These are phyloP conservation scores for Voacanga thouarsii DNA, from an alignment of 257 asterid genomes.

Conservation along the genomic window DNA sequence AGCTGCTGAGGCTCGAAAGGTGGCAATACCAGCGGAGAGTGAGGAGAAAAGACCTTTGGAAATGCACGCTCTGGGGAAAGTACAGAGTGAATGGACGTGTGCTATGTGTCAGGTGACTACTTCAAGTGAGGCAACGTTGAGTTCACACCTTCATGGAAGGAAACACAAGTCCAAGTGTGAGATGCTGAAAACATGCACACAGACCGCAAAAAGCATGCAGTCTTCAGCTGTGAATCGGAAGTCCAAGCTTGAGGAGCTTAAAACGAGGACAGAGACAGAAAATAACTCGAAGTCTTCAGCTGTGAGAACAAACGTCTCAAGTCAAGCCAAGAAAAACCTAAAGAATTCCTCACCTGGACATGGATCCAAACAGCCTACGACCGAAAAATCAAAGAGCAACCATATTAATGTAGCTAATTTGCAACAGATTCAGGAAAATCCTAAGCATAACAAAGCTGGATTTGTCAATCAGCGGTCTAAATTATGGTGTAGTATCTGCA, in stretches of 20 bases:
- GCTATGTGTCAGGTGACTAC: conserved; percentile 29
- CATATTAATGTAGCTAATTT: background rate
- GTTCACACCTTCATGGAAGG: conserved; percentile 32
- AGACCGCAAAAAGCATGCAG: conserved; percentile 1
- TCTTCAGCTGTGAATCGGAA: conserved; percentile 16
- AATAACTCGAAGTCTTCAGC: background rate
- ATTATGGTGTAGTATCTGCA: conserved; percentile 26
- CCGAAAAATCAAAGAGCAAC: background rate
- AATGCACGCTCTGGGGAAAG: conserved; percentile 6
- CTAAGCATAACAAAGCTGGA: background rate
- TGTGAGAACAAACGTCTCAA: background rate
- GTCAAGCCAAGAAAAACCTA: background rate
- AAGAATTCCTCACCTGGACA: background rate
- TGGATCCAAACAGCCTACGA: background rate
- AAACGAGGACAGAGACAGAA: background rate
- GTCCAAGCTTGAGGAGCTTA: conserved; percentile 13
- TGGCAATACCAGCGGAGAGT: conserved; percentile 11
- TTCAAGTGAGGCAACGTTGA: conserved; percentile 16
- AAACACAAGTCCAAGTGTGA: conserved; percentile 25
- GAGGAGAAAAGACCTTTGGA: background rate
- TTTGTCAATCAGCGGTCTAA: background rate
- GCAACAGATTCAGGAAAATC: background rate
- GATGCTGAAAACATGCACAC: conserved; percentile 11
- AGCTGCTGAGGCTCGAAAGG: conserved; percentile 15
- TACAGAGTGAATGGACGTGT: conserved; percentile 31